Conservation (phyloP, 2,329 filamentous ascomycete genomes). For the Talaromyces verruculosus region DNA sequence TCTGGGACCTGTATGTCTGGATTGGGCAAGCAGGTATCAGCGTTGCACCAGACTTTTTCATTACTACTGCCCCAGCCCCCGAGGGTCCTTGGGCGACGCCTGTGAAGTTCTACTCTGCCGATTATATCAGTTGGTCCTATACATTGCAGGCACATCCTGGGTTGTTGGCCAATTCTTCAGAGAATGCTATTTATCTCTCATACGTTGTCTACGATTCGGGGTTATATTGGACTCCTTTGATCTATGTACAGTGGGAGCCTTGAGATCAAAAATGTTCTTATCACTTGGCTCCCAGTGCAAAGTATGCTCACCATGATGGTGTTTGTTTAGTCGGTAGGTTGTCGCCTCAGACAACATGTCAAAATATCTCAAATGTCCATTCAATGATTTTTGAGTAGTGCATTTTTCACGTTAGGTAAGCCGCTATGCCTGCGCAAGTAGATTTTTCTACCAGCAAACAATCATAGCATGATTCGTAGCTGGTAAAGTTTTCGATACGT, state of each 20-base stretch:
- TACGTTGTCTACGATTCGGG: slow-evolving; percentile 7
- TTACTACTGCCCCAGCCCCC: slow-evolving; percentile 29
- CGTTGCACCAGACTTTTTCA: slow-evolving; percentile 28
- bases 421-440: too few species aligned
- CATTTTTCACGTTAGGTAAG: too few species aligned
- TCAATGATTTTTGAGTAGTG: too few species aligned
- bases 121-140: slow-evolving; percentile 17
- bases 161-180: slow-evolving; percentile 4
- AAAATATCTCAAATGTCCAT: too few species aligned
- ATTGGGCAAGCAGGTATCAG: slow-evolving; percentile 29
- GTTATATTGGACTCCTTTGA: slow-evolving; percentile 15
- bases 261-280: background rate
- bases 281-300: too few species aligned
- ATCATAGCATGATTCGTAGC: too few species aligned
- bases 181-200: slow-evolving; percentile 17
- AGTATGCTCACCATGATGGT: too few species aligned
- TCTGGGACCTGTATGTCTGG: slow-evolving; percentile 33
- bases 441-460: too few species aligned
- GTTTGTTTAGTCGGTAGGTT: too few species aligned
- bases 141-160: slow-evolving; percentile 23
- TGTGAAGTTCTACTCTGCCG: slow-evolving; percentile 22
- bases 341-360: too few species aligned
- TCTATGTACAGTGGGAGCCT: slow-evolving; percentile 19
- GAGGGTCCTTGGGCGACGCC: slow-evolving; percentile 34
- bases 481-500: too few species aligned